Conservation (phyloP, 805 yeast species). For the Teunomyces barrocoloradensis region DNA sequence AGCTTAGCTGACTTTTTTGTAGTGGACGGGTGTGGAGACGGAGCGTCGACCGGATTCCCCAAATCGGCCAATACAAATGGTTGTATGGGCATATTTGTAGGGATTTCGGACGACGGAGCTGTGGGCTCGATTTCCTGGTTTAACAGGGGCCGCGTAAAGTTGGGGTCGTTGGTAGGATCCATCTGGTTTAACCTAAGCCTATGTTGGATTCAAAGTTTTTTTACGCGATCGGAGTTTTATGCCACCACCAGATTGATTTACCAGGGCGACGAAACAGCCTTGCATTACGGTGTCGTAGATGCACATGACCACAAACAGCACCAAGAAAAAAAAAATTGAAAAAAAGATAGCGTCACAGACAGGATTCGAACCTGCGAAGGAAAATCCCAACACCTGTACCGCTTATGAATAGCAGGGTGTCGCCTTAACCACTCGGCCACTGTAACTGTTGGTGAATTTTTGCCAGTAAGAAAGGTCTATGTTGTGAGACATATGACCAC, state of each 20-base stretch:
- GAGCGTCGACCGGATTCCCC: constrained; percentile 70
- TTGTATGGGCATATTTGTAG: constrained; percentile 72
- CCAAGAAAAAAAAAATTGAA: neutral
- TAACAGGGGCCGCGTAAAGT: constrained; percentile 81
- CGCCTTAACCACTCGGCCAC: constrained; percentile 57
- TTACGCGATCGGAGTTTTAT: neutral
- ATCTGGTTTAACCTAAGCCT: constrained; percentile 18
- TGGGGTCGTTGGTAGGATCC: constrained; percentile 94
- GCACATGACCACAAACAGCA: neutral
- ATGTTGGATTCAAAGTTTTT: neutral
- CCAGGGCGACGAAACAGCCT: neutral
- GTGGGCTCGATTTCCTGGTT: constrained; percentile 60
- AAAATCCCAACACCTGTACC: constrained; percentile 39
- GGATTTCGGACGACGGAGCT: constrained; percentile 67
- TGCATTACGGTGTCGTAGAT: neutral
- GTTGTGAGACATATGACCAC: no score
- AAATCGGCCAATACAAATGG: constrained; percentile 76
- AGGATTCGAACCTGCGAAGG: constrained; percentile 99
- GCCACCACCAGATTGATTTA: neutral
- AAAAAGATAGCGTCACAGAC: constrained; percentile 83
- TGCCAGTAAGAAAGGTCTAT: no score
- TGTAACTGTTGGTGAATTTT: constrained; percentile 23
- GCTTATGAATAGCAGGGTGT: constrained; percentile 39
- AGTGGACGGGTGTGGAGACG: constrained; percentile 51
- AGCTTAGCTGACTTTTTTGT: constrained; percentile 6